These are phyloP conservation scores for Jaltomata sinuosa DNA, from an alignment of 257 asterid genomes.

Conservation along the genomic window DNA sequence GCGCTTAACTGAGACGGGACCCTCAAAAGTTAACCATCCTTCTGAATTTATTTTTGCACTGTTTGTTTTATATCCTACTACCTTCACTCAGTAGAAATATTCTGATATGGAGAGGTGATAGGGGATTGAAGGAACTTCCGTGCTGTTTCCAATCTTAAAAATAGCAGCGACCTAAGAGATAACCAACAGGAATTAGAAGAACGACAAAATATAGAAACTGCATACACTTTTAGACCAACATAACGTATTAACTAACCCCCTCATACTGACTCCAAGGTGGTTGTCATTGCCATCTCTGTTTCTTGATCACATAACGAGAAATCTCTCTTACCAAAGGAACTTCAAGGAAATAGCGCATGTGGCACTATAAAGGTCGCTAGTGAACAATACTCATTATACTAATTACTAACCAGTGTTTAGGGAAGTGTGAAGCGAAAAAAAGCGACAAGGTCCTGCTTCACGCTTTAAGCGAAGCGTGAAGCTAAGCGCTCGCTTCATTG, in stretches of 20 bases:
- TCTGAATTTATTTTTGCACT: not conserved
- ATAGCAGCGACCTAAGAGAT: constrained; percentile 53
- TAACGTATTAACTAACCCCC: constrained; percentile 64
- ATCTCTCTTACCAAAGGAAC: not conserved
- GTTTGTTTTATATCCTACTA: not conserved
- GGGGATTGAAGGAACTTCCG: constrained; percentile 69
- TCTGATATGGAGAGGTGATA: constrained; percentile 22
- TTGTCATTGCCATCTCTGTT: constrained; percentile 42
- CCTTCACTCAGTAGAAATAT: not conserved
- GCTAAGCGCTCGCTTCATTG: too few species aligned
- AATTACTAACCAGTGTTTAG: too few species aligned
- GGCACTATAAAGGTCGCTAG: not conserved
- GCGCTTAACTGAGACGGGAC: not conserved
- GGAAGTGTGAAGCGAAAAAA: too few species aligned
- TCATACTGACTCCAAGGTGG: constrained; percentile 99
- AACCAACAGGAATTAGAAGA: constrained; percentile 6
- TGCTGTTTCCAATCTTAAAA: constrained; percentile 52
- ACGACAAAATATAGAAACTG: not conserved
- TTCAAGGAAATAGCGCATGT: not conserved
- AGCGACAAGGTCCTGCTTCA: too few species aligned
- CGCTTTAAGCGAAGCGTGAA: too few species aligned
- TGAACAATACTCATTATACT: not conserved
- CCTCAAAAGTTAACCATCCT: not conserved
- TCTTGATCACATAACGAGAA: not conserved
- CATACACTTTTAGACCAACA: not conserved